Base-by-base conservation (phyloP, 148 eudicot genomes). In the Rhododendron williamsianum region DNA sequence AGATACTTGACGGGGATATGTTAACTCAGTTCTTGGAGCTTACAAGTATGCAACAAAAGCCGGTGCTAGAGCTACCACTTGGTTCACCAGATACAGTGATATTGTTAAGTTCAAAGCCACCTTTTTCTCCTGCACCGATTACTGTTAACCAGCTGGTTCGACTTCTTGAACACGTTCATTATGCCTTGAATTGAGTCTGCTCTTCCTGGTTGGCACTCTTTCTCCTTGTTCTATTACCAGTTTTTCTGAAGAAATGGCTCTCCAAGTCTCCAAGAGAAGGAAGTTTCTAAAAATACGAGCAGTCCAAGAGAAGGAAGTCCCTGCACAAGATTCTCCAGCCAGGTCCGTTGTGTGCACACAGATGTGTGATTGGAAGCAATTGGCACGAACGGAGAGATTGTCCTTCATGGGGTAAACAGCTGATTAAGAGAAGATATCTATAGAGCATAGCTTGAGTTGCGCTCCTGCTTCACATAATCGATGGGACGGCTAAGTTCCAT, bases 11-110 rank as follows among this genome's bases (percentile, higher is more conserved):
- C 41, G 98, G 98, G 36, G 98, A 96, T 90, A 92, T 96, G 95
- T 88, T 96, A 76, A 91, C 93, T 84, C 98, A 96, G 88, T 94
- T 96, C 86, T 92, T 96, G 89, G 98, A 96, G 90, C 98, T 96
- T 36, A 96, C 98, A 48, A 96, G 91, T 83, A 89, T 93, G 90
- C 96, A 96, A 87, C 98, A 96, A 86, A 96, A 96, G 91, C 92
- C 92, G 35, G 93, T 96, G 38, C 76, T 94, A 82, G 92, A 92
- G 73, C 80, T 92, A 83, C 96, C 97, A 21, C 91, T 92, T 43
- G 92, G 91, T 45, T 87, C 96, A 43, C 85, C 91, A 15, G 91
- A 90, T 43, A 89, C 81, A 82, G 87, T 90, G 74, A 76, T 38
- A 38, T 38, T 89, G 51, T 88, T 90, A 12, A 93, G 89, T 84